A percentile compares a stretch with the other conserved stretches of the same genome.
These are phyloP conservation scores for Cinchona pubescens DNA, from an alignment of 257 asterid species.

Conservation along the genomic window DNA sequence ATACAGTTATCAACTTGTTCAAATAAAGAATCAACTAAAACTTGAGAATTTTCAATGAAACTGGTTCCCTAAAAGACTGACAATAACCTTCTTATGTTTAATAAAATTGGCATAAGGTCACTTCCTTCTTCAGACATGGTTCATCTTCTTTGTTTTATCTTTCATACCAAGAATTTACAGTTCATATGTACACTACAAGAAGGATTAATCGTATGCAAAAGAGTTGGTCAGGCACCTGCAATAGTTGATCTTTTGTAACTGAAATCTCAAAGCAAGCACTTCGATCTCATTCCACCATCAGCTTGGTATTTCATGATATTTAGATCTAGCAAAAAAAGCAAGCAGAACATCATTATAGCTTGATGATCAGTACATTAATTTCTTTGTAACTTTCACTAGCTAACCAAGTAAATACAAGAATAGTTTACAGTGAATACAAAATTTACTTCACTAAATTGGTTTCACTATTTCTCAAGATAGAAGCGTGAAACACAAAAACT, in stretches of 20 bases:
- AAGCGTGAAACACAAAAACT: neutral
- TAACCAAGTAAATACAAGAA: neutral
- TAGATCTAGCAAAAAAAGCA: neutral
- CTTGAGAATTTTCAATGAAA: neutral
- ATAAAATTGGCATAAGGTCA: neutral
- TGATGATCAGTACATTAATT: neutral
- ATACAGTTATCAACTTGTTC: slow-evolving; percentile 17
- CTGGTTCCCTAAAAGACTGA: neutral
- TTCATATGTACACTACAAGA: neutral
- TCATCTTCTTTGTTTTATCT: neutral
- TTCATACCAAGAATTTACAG: neutral
- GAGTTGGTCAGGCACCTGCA: neutral
- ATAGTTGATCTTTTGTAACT: neutral
- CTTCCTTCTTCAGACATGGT: neutral
- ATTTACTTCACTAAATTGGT: neutral
- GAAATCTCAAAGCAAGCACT: neutral
- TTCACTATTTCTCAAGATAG: too few species aligned
- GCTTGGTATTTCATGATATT: neutral
- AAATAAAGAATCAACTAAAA: neutral
- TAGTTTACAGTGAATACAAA: neutral
- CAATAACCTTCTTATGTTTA: neutral
- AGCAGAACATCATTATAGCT: neutral
- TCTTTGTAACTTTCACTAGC: too few species aligned
- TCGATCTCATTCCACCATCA: too few species aligned
- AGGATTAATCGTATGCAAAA: neutral